Base-by-base conservation (phyloP, 2,329 filamentous ascomycete genomes). In the Purpureocillium lavendulum region DNA sequence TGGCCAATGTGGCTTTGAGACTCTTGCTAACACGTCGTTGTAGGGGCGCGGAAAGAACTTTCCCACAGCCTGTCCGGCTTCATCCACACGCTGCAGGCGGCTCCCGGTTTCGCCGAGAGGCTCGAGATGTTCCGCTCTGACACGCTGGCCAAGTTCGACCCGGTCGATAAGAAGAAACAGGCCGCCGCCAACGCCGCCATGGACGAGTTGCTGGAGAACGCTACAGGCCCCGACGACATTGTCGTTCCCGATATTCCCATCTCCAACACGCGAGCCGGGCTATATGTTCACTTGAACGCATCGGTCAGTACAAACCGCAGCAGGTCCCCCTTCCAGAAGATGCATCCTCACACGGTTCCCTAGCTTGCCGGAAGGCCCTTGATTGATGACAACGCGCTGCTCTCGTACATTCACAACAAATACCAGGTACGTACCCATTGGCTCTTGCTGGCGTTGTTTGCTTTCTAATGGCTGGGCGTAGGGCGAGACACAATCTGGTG, bases 271-370 rank as follows among this genome's bases (percentile, higher is more conserved):
- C 76, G 87, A 57, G 84, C 86, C 38, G 88, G 85, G 5, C 69
- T 95, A 40, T 95, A 92, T 55, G 71, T 94, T 7, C 92, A 90
- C 57, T 66, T 96, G 8, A 92, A 88, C 56, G 80, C 87, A 40
- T 73, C 84, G 56, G 84, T 92, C 66, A 48, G 77, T 57, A 21
- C 28, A 10, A 36, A 18, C 16, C 33, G 14, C 14, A 24, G n/a
- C 21, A 29, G 3, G 14, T 4, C 12, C 9, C n/a, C 24, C 26
- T 30, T 15, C 9, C 14, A 18, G 26, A 13, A 10, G 11, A 7
- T 14, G 7, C 26, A 17, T 36, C 16, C 29, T 41, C 28, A 41
- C 39, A 17, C 17, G 30, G 11, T 7, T 13, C 15, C 11, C 30
- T 26, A 92, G 85, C 79, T 95, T 39, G 78, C 85, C 45, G 87